Percentiles rank a stretch among this genome's conserved stretches.
Evolutionary conservation across 495 filamentous ascomycete species (phyloP).

Genomic region (Usnea hakonensis): DNA sequence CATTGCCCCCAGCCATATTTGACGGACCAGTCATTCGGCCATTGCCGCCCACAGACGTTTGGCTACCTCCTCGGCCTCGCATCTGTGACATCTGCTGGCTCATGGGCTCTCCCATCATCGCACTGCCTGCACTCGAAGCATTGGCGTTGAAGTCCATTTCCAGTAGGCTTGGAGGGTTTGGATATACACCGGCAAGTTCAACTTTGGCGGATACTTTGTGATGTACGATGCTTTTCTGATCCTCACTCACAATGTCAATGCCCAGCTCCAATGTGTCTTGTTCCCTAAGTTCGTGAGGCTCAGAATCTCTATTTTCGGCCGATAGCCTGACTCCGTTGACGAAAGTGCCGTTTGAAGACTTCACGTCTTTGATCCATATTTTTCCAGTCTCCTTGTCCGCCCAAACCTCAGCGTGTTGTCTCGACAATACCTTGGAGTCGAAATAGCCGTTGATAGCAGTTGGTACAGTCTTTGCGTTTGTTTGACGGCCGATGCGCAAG

Average conservation of each 20-base stretch:
- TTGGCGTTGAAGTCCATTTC: constrained; percentile 88
- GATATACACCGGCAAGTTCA: constrained; percentile 80
- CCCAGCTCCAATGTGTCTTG: constrained; percentile 86
- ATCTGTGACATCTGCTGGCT: constrained; percentile 50
- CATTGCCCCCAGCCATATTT: constrained; percentile 47
- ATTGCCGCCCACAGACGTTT: constrained; percentile 57
- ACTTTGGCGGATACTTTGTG: constrained; percentile 96
- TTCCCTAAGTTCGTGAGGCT: constrained; percentile 82
- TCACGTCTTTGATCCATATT: constrained; percentile 93
- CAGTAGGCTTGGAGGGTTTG: constrained; percentile 57
- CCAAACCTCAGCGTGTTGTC: constrained; percentile 95
- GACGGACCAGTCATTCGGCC: constrained; percentile 38
- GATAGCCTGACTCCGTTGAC: constrained; percentile 89
- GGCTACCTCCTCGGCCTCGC: constrained; percentile 64
- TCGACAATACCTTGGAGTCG: constrained; percentile 92
- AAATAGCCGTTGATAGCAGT: constrained; percentile 89
- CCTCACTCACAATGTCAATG: constrained; percentile 96
- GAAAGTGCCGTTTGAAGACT: constrained; percentile 97
- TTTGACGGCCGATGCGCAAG: constrained; percentile 88
- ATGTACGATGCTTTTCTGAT: constrained; percentile 95
- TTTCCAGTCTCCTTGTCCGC: constrained; percentile 73
- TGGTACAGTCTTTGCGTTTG: constrained; percentile 89
- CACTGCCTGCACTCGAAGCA: constrained; percentile 59
- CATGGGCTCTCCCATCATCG: constrained; percentile 56
- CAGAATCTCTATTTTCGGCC: constrained; percentile 87